Evolutionary conservation across 176 grass and related monocot species (phyloP), one percentile per base, ranked within the genome.

Genomic region (Oryza glumipatula): DNA sequence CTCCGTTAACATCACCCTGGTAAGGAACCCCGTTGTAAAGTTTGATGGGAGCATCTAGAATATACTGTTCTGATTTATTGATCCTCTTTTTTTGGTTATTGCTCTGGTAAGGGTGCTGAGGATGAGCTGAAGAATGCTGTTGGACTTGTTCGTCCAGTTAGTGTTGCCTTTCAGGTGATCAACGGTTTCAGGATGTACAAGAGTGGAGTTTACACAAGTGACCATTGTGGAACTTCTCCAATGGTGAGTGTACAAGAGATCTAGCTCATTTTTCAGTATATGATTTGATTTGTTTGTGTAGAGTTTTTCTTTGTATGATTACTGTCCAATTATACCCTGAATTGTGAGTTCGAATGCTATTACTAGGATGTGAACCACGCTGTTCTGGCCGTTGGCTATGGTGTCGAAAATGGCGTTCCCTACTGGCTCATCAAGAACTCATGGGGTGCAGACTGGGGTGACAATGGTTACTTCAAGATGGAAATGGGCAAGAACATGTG

Each of bases 391-490:
- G 96, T 99, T 80, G 96, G 96, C 26, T 99, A 99, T 28, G 96
- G 93, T 2, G 89, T 99, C 74, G 94, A 99, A 86, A 47, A 94
- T 26, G 91, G 91, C 5, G 66, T 94, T 17, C 88, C 91, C 4
- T 99, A 96, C 56, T 99, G 96, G 96, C 86, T 99, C 21, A 92
- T 99, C 79, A 99, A 99, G 90, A 99, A 99, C 87, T 99, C 96
- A 32, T 99, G 96, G 96, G 96, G 96, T 11, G 84, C 68, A 2
- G 88, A 99, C 17, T 99, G 96, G 96, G 96, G 96, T 45, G 77
- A 79, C 2, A 35, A 92, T 44, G 96, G 96, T 51, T 96, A 99
- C 88, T 99, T 99, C 94, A 99, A 99, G 86, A 99, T 99, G 96
- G 96, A 99, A 69, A 24, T 99, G 65, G 96, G 94, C 35, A 99